phyloP scores from a whole-genome alignment of 805 yeast genomes.

The Wilhelminamyces savonicus region DNA sequence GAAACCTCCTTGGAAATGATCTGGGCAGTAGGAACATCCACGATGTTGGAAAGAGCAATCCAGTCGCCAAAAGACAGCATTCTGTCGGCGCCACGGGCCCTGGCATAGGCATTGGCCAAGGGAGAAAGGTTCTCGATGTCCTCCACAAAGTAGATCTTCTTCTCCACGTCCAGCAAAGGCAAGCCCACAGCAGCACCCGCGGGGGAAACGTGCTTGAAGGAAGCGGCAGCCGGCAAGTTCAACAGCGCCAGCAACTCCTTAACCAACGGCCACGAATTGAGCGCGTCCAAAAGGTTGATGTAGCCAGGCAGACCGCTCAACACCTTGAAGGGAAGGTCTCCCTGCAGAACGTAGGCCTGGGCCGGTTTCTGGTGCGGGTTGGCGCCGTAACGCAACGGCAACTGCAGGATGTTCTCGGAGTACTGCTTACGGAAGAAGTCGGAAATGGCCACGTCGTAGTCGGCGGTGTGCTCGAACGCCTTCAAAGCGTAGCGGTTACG shows the following conservation, averaged over 20 bases:
- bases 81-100: conserved; percentile 99
- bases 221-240: conserved; percentile 97
- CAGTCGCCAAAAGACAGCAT: conserved; percentile 99
- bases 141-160: conserved; percentile 90
- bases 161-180: conserved; percentile 86
- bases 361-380: conserved; percentile 99
- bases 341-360: conserved; percentile 85
- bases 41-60: conserved; percentile 94
- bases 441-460: conserved; percentile 90
- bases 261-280: conserved; percentile 98
- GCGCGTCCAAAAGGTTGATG: conserved; percentile 92
- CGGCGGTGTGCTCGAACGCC: conserved; percentile 98
- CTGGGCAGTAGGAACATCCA: conserved; percentile 92
- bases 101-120: conserved; percentile 94
- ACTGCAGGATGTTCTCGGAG: conserved; percentile 81
- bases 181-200: conserved; percentile 98
- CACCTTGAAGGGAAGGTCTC: conserved; percentile 90
- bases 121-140: conserved; percentile 95
- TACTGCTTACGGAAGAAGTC: conserved; percentile 98
- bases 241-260: conserved; percentile 92
- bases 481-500: conserved; percentile 85
- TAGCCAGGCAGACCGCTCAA: conserved; percentile 95
- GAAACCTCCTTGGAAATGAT: conserved; percentile 96
- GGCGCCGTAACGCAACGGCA: conserved; percentile 96
- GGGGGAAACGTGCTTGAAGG: conserved; percentile 97